Conservation (phyloP, 75 land plant species). For the Selaginella moellendorffii region DNA sequence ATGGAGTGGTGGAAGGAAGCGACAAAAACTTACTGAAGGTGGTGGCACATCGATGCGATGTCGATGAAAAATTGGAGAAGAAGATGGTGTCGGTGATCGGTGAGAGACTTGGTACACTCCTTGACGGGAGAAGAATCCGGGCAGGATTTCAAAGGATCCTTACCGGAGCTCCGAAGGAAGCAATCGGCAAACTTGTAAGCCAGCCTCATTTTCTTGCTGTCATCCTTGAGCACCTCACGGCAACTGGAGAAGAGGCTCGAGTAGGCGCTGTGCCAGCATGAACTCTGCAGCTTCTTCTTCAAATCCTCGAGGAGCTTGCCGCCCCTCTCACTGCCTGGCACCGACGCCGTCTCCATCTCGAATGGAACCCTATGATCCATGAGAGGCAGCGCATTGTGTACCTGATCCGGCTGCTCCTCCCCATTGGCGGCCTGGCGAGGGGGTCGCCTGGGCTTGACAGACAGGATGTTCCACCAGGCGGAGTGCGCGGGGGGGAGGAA, state of each 20-base stretch:
- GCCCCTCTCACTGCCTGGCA: neutral
- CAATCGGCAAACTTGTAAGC: constrained; percentile 71
- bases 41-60: constrained; percentile 4
- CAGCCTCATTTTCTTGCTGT: constrained; percentile 40
- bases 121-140: constrained; percentile 22
- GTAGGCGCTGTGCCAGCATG: neutral
- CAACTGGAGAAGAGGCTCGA: neutral
- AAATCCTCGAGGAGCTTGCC: neutral
- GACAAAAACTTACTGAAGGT: neutral
- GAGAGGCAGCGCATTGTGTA: neutral
- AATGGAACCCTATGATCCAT: neutral
- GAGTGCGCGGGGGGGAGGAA: too few species aligned
- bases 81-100: neutral
- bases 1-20: too few species aligned
- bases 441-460: too few species aligned
- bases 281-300: neutral
- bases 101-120: constrained; percentile 25
- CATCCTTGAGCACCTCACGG: constrained; percentile 33
- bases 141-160: constrained; percentile 34
- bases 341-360: neutral
- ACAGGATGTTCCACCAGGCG: too few species aligned
- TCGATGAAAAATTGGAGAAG: neutral
- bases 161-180: constrained; percentile 47
- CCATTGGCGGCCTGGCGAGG: too few species aligned
- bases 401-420: neutral